Evolutionary conservation across 2,329 filamentous ascomycete species (phyloP), one percentile per base, ranked within the genome.

Genomic region (Onygenales sp.): DNA sequence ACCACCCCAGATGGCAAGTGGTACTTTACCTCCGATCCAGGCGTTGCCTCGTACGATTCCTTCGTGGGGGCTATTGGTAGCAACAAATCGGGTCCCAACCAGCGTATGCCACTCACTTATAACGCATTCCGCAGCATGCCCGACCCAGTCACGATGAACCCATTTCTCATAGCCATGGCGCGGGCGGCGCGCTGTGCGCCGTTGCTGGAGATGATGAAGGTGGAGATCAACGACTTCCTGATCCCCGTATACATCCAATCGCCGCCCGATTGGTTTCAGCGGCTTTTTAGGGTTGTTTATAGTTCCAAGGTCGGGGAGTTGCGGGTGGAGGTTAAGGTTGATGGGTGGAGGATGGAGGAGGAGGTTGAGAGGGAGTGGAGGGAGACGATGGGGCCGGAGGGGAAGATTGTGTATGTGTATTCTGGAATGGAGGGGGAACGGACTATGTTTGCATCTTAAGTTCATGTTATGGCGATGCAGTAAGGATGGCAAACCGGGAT

Each of bases 131-230:
- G 52, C 27, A 43, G 14, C 35, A 27, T 54, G 13, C 52, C 45
- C 6, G 38, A 43, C 13, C 45, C 52, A 32, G 52, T 13, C 21
- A 54, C 14, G 31, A 50, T 54, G 17, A 32, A 50, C 17, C 52
- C 52, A 13, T 31, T 54, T 7, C 45, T 54, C 31, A 54, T 50
- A 7, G 52, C 52, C 21, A 50, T 54, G 45, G 52, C 52, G 32
- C 21, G 10, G 8, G 52, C 46, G n/a, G 32, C 48, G 13, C 52
- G 52, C 32, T n/a, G 36, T 36, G 52, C 45, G n/a, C 45, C 52
- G 27, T 50, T 38, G 9, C 45, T 50, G 14, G 11, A 42, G 45
- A 8, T 27, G 36, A 39, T 39, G 36, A 10, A n/a, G 36, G 3
- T 39, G 36, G 21, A 27, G 21, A 27, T 27, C 5, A 27, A 27